These are phyloP conservation scores for Wickerhamiella siamensis DNA, from an alignment of 805 yeast genomes.

Conservation along the genomic window DNA sequence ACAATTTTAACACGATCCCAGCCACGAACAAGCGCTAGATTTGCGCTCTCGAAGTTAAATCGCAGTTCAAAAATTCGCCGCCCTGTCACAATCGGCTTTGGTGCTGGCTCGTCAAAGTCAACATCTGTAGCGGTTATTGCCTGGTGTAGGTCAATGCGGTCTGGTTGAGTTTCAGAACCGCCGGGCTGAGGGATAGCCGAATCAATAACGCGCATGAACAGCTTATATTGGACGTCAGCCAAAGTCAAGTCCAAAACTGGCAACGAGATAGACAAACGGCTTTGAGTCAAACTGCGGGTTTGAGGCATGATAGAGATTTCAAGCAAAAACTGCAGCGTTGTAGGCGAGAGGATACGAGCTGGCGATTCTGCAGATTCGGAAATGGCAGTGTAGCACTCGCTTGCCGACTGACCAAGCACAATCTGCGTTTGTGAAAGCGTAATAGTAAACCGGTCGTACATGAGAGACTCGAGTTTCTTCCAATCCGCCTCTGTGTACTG, in stretches of 20 bases:
- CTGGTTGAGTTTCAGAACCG: not conserved
- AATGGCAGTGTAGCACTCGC: not conserved
- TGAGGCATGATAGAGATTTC: conserved; percentile 79
- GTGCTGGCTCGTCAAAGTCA: not conserved
- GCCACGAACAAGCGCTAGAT: conserved; percentile 53
- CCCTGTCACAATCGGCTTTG: conserved; percentile 5
- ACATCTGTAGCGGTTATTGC: not conserved
- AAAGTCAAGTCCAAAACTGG: conserved; percentile 58
- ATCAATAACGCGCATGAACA: conserved; percentile 65
- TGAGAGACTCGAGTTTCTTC: conserved; percentile 54
- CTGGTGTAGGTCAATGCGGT: not conserved
- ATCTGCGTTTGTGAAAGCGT: conserved; percentile 75
- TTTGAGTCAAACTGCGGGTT: conserved; percentile 55
- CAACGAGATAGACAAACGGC: conserved; percentile 61
- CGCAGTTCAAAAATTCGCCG: conserved; percentile 63
- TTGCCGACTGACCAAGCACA: conserved; percentile 68
- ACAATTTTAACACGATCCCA: conserved; percentile 55
- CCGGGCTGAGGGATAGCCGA: conserved; percentile 46
- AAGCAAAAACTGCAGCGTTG: conserved; percentile 56
- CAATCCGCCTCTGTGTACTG: conserved; percentile 55
- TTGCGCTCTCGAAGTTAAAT: conserved; percentile 51
- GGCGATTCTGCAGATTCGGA: conserved; percentile 22
- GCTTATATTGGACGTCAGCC: conserved; percentile 82
- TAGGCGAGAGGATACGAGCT: conserved; percentile 57
- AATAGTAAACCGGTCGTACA: conserved; percentile 80